A percentile compares a stretch with the other conserved stretches of the same genome.
Evolutionary conservation across 2,329 filamentous ascomycete species (phyloP).

Genomic region (Curvularia sp.): DNA sequence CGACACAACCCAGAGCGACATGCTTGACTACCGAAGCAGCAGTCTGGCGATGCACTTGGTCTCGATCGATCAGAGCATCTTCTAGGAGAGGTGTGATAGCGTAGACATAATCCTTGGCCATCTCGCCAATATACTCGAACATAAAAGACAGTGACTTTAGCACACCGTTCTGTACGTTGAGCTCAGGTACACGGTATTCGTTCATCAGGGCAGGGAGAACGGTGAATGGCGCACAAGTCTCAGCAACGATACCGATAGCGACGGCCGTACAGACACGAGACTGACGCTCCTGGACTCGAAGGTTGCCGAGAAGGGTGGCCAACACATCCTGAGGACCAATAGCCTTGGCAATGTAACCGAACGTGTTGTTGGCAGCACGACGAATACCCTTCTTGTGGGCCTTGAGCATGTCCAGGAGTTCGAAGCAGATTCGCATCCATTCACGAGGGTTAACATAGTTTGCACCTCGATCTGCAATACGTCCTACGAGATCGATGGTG

Average conservation of each 20-base stretch:
- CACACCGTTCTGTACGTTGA: constrained; percentile 98
- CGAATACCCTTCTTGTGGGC: constrained; percentile 99
- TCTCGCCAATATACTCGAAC: constrained; percentile 99
- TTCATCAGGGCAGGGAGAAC: constrained; percentile 99
- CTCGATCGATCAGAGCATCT: constrained; percentile 95
- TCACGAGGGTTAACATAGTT: constrained; percentile 96
- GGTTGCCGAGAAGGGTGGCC: constrained; percentile 93
- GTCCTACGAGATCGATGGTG: constrained; percentile 95
- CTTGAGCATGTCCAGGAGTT: constrained; percentile 98
- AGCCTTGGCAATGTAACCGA: constrained; percentile 98
- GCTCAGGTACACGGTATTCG: constrained; percentile 96
- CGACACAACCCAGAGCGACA: constrained; percentile 95
- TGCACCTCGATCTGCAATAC: constrained; percentile 95
- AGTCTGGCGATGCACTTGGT: constrained; percentile 97
- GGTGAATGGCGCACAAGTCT: constrained; percentile 97
- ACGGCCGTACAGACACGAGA: constrained; percentile 98
- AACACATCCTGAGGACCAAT: constrained; percentile 98
- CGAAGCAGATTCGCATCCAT: constrained; percentile 99
- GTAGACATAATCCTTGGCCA: constrained; percentile 99
- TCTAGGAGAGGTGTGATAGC: constrained; percentile 95
- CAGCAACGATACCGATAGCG: constrained; percentile 96
- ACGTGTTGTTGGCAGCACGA: constrained; percentile 98
- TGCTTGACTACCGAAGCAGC: constrained; percentile 98
- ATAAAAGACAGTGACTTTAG: constrained; percentile 96
- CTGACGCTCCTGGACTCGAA: constrained; percentile 96